These are phyloP conservation scores for Torulaspora gathmanii DNA, from an alignment of 805 yeast species.

Conservation along the genomic window DNA sequence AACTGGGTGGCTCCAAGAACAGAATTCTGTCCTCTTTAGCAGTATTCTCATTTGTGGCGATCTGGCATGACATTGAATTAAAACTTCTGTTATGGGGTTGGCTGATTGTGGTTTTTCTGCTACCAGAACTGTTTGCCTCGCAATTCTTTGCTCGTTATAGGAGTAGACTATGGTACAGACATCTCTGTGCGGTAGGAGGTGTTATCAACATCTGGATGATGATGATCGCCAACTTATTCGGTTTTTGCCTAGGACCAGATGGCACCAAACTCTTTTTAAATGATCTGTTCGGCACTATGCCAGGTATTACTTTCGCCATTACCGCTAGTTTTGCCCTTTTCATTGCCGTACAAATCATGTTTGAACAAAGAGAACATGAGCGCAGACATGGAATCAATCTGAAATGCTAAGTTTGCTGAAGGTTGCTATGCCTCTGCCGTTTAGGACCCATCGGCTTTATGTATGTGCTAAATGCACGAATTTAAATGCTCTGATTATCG, in stretches of 20 bases:
- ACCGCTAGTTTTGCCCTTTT: conserved; percentile 63
- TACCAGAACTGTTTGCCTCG: conserved; percentile 78
- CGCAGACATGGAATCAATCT: conserved; percentile 76
- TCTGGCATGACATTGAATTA: conserved; percentile 97
- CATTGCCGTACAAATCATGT: conserved; percentile 89
- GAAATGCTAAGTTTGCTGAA: conserved; percentile 46
- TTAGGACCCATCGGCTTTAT: neutral
- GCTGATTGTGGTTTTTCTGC: conserved; percentile 77
- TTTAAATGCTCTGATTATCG: neutral
- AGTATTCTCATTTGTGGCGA: conserved; percentile 91
- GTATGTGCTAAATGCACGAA: neutral
- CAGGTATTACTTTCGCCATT: conserved; percentile 61
- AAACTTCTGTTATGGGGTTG: conserved; percentile 92
- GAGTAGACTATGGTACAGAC: conserved; percentile 65
- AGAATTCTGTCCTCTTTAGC: conserved; percentile 72
- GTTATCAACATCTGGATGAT: conserved; percentile 91
- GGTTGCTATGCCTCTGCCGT: too few species aligned
- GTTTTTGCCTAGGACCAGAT: conserved; percentile 88
- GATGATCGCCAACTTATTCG: conserved; percentile 95
- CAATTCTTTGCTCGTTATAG: conserved; percentile 39
- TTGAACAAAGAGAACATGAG: conserved; percentile 84
- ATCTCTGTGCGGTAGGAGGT: conserved; percentile 80
- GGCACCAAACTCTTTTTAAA: conserved; percentile 64
- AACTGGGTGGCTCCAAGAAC: conserved; percentile 76
- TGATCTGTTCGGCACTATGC: conserved; percentile 66